Evolutionary conservation across 1,139 yeast species (phyloP), one percentile per base, ranked within the genome.

Genomic region (Casaregolazyma lundiana): DNA sequence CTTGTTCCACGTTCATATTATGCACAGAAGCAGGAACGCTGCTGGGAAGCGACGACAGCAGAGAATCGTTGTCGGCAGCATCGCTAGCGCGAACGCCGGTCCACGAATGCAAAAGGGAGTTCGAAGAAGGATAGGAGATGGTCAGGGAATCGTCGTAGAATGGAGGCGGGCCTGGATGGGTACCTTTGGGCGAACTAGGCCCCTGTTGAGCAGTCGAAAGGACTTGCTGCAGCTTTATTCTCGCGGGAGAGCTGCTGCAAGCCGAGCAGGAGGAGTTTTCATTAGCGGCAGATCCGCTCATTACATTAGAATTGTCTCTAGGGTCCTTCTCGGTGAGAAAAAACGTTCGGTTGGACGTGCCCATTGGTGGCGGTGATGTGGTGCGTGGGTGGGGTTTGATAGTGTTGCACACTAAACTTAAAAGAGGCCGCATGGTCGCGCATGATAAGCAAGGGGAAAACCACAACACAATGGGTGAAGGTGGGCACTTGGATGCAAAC

Each of bases 321-420:
- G 43, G 43, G 13, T 40, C 43, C 19, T 40, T 40, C 24, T 40
- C 26, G 37, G 43, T 40, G 29, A 40, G 29, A 30, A 40, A 40
- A 26, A 19, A 40, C 19, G 43, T 40, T 16, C 43, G 43, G 16
- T 40, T 32, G 7, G 43, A 35, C 43, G 34, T 40, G 32, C 32
- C 32, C 32, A 26, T 26, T 26, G 43, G 43, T 40, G 43, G 43
- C 43, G 30, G 38, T n/a, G 20, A 19, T 21, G 22, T 22, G 35
- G 21, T 39, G 24, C 40, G 16, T 8, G 30, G 38, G 22, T 15
- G 35, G 41, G 9, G 37, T 18, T n/a, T 20, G 35, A 40, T 30
- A 39, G 36, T 32, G n/a, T n/a, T n/a, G n/a, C n/a, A n/a, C n/a
- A n/a, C n/a, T n/a, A n/a, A n/a, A 26, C 32, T 26, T 26, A 26